A percentile compares a stretch with the other conserved stretches of the same genome.
phyloP scores from a whole-genome alignment of 768 basidiomycete species.

The Rhizopogon sp. region DNA sequence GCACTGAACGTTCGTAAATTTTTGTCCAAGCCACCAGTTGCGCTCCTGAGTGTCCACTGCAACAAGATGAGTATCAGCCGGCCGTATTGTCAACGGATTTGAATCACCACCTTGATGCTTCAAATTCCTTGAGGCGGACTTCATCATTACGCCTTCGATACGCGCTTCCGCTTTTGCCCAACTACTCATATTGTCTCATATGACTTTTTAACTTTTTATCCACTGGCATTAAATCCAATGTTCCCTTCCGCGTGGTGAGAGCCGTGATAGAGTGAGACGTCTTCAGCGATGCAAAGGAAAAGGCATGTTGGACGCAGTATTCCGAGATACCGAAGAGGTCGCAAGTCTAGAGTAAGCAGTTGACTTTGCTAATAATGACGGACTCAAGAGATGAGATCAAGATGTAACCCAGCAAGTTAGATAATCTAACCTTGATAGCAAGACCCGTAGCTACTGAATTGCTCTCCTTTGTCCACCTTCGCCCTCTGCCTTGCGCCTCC shows the following conservation, averaged over 20 bases:
- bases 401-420: too few relatives aligned
- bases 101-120: slow-evolving; percentile 72
- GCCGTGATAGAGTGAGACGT: slow-evolving; percentile 34
- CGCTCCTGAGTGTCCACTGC: too few relatives aligned
- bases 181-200: slow-evolving; percentile 69
- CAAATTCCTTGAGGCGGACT: slow-evolving; percentile 65
- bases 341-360: too few relatives aligned
- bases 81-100: slow-evolving; percentile 70
- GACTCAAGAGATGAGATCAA: too few relatives aligned
- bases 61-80: slow-evolving; percentile 28
- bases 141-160: slow-evolving; percentile 90
- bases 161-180: slow-evolving; percentile 89
- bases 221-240: slow-evolving; percentile 64
- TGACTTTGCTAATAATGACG: too few relatives aligned
- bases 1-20: too few relatives aligned
- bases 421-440: too few relatives aligned
- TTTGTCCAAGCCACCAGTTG: too few relatives aligned
- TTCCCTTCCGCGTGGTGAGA: slow-evolving; percentile 71
- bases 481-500: slow-evolving; percentile 66
- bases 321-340: too few relatives aligned
- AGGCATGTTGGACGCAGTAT: too few relatives aligned
- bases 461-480: slow-evolving; percentile 33
- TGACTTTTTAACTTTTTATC: slow-evolving; percentile 70
- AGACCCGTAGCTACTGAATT: too few relatives aligned
- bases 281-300: too few relatives aligned